These are phyloP conservation scores for Zygosaccharomyces sapae DNA, from an alignment of 1,139 yeast species.

Conservation along the genomic window DNA sequence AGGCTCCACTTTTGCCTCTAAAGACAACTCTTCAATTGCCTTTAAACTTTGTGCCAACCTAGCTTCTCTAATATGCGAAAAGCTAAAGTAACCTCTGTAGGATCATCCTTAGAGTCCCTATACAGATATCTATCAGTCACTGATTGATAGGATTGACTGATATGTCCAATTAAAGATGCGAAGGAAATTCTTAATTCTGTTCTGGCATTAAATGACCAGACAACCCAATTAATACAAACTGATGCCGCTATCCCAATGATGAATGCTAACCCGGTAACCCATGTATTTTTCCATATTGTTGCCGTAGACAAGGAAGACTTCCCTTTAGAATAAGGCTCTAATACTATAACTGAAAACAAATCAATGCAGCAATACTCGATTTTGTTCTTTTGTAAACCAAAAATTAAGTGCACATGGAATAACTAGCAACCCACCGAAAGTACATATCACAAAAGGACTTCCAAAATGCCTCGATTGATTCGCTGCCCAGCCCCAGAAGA, in stretches of 20 bases:
- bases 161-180: constrained; percentile 40
- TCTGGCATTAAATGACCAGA: constrained; percentile 49
- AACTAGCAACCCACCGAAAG: constrained; percentile 40
- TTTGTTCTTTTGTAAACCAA: constrained; percentile 39
- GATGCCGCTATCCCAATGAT: constrained; percentile 41
- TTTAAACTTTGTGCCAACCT: constrained; percentile 43
- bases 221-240: constrained; percentile 42
- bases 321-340: constrained; percentile 33
- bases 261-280: constrained; percentile 42
- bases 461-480: constrained; percentile 40
- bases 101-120: constrained; percentile 45
- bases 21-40: constrained; percentile 40
- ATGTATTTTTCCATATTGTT: constrained; percentile 38
- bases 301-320: constrained; percentile 19
- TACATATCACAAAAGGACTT: constrained; percentile 41
- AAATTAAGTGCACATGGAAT: constrained; percentile 38
- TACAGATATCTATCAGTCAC: constrained; percentile 47
- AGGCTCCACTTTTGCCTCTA: constrained; percentile 41
- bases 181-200: constrained; percentile 42
- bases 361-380: constrained; percentile 42
- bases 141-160: constrained; percentile 45
- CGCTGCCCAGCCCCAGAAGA: constrained; percentile 47
- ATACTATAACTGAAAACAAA: constrained; percentile 41
- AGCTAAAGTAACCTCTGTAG: constrained; percentile 43
- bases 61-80: constrained; percentile 47